Base-by-base conservation (phyloP, 1,284 basidiomycete genomes). In the Apiotrichum gamsii region DNA sequence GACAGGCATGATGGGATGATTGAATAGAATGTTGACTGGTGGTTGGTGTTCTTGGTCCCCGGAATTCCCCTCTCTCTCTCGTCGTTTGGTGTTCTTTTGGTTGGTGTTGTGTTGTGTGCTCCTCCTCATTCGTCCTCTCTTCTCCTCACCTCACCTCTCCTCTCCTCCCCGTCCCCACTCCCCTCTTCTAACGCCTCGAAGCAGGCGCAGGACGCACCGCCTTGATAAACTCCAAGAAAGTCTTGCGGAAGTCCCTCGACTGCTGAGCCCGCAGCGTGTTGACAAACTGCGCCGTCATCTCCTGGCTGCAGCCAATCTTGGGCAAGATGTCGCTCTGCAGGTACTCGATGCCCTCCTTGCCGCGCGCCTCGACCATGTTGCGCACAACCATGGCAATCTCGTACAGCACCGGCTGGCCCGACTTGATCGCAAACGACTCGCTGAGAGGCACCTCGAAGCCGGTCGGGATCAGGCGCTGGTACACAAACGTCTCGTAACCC, bases 401-500 rank as follows among this genome's bases (percentile, higher is more conserved):
- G 57, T 85, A 80, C 18, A 94, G 75, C 34, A 93, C 90, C 57
- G 84, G 79, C 42, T 85, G 77, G 5, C 88, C 90, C 62, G 94
- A 90, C 61, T 85, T 86, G 57, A 87, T 76, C 64, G 94, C 94
- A 65, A 97, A 91, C 34, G 82, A 78, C 0, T 85, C 80, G 19
- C 80, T 77, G 11, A 86, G 83, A 0, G 91, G 82, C 5, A 96
- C 82, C 19, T 82, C 78, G 67, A 99, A 96, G 28, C 84, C 84
- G 1, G 84, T 75, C 4, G 88, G 88, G 42, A 97, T 76, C 34
- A 96, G 74, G 9, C 84, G 81, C 57, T 94, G 86, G 68, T 98
- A 99, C 41, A 96, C 79, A 66, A 95, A 95, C 13, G 81, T 78
- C 59, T 96, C 90, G 65, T 97, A 98, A 1, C 94, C 94, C 13